These are phyloP conservation scores for Fomitopsis pinicola DNA, from an alignment of 1,284 basidiomycete genomes.

Conservation along the genomic window DNA sequence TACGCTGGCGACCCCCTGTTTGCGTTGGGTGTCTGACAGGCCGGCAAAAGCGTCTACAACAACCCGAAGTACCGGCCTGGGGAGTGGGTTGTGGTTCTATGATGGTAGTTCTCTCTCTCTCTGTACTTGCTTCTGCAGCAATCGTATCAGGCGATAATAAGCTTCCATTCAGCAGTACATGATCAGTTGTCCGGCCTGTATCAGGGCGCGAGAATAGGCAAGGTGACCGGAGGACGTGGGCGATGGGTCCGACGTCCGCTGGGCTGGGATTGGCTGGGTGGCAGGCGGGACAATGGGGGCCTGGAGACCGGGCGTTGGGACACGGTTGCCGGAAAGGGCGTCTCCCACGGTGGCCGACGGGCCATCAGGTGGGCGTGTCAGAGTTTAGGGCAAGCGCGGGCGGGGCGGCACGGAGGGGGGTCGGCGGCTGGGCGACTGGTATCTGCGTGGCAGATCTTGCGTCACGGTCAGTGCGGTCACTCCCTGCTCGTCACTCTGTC, in stretches of 20 bases:
- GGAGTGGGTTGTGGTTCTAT: conserved; percentile 58
- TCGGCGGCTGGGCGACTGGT: conserved; percentile 11
- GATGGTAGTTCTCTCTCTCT: conserved; percentile 28
- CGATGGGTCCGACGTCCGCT: background rate
- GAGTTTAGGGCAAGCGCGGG: conserved; percentile 18
- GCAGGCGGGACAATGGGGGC: conserved; percentile 9
- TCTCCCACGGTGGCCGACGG: conserved; percentile 13
- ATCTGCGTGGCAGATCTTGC: conserved; percentile 12
- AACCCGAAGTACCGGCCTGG: conserved; percentile 73
- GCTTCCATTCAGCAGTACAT: conserved; percentile 11
- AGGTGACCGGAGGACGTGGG: background rate
- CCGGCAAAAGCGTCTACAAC: conserved; percentile 85
- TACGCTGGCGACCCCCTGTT: conserved; percentile 3
- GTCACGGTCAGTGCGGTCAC: background rate
- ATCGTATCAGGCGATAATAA: conserved; percentile 20
- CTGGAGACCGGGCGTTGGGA: conserved; percentile 10
- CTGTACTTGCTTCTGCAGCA: conserved; percentile 18
- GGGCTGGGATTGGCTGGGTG: conserved; percentile 3
- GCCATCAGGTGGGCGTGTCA: background rate
- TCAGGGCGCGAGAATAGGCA: conserved; percentile 5
- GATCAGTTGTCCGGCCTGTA: conserved; percentile 9
- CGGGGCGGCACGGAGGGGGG: conserved; percentile 7
- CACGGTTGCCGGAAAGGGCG: conserved; percentile 1
- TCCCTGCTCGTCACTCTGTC: conserved; percentile 3
- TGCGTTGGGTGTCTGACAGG: conserved; percentile 34